Evolutionary conservation across 495 filamentous ascomycete species (phyloP).

Genomic region (Penicillium ochrochloron): DNA sequence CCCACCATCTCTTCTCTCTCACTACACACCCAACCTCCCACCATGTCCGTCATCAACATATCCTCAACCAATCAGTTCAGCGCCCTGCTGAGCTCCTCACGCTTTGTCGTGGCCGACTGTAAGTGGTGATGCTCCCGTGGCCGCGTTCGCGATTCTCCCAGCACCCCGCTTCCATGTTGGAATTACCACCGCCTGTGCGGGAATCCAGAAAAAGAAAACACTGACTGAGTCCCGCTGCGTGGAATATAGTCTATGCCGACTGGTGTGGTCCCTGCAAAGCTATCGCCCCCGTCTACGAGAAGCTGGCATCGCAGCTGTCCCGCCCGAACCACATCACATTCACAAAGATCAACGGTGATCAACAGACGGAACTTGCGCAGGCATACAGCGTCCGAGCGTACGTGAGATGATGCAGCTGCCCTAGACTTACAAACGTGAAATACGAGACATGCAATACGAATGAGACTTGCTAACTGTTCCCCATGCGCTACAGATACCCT

Average conservation of each 20-base stretch:
- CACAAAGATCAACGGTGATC: constrained; percentile 82
- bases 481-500: constrained; percentile 48
- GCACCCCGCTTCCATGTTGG: constrained; percentile 1
- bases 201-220: constrained; percentile 4
- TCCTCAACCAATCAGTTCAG: constrained; percentile 72
- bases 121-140: constrained; percentile 45
- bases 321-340: constrained; percentile 77
- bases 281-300: constrained; percentile 83
- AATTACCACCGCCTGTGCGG: neutral
- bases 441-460: neutral
- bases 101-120: constrained; percentile 86
- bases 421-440: constrained; percentile 13
- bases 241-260: constrained; percentile 74
- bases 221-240: constrained; percentile 11
- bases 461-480: neutral
- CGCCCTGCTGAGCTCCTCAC: constrained; percentile 65
- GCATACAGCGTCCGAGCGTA: constrained; percentile 75
- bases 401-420: constrained; percentile 32
- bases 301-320: constrained; percentile 72
- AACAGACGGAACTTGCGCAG: constrained; percentile 72
- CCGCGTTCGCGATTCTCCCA: neutral
- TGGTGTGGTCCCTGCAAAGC: constrained; percentile 86
- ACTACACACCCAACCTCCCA: constrained; percentile 20
- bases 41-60: constrained; percentile 66
- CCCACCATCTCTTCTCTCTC: constrained; percentile 21